These are phyloP conservation scores for Grigorovia humatica DNA, from an alignment of 805 yeast genomes.

Conservation along the genomic window DNA sequence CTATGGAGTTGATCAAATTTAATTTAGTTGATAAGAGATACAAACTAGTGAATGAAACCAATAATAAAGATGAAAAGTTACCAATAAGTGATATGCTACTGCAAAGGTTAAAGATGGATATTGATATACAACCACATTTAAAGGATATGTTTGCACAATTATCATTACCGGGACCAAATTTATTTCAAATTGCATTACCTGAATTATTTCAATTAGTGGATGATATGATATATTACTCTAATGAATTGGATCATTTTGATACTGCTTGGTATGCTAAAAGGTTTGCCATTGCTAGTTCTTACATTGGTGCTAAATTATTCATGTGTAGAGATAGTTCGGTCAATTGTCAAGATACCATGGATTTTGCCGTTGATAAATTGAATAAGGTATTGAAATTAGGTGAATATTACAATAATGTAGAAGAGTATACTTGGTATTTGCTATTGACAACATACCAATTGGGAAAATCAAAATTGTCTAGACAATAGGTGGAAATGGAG, in stretches of 20 bases:
- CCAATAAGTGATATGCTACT: conserved; percentile 30
- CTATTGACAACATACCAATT: conserved; percentile 53
- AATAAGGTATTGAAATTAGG: conserved; percentile 45
- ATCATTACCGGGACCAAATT: conserved; percentile 50
- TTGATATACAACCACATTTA: conserved; percentile 24
- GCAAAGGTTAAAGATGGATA: conserved; percentile 38
- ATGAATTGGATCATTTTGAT: conserved; percentile 62
- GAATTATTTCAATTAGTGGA: conserved; percentile 72
- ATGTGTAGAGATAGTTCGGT: conserved; percentile 65
- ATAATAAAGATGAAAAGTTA: conserved; percentile 10
- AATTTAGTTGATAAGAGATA: conserved; percentile 42
- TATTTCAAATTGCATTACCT: conserved; percentile 40
- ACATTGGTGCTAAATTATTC: conserved; percentile 66
- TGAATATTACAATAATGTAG: conserved; percentile 48
- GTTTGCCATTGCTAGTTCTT: conserved; percentile 54
- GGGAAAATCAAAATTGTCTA: conserved; percentile 55
- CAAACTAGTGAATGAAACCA: conserved; percentile 29
- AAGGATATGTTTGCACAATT: conserved; percentile 42
- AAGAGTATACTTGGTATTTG: conserved; percentile 69
- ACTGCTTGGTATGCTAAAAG: conserved; percentile 92
- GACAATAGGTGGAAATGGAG: conserved; percentile 22
- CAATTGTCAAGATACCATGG: conserved; percentile 45
- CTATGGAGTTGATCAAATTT: conserved; percentile 42
- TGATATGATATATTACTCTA: conserved; percentile 71
- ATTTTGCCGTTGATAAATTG: conserved; percentile 54